phyloP scores from a whole-genome alignment of 1,284 basidiomycete species.

The Trametes sp. region DNA sequence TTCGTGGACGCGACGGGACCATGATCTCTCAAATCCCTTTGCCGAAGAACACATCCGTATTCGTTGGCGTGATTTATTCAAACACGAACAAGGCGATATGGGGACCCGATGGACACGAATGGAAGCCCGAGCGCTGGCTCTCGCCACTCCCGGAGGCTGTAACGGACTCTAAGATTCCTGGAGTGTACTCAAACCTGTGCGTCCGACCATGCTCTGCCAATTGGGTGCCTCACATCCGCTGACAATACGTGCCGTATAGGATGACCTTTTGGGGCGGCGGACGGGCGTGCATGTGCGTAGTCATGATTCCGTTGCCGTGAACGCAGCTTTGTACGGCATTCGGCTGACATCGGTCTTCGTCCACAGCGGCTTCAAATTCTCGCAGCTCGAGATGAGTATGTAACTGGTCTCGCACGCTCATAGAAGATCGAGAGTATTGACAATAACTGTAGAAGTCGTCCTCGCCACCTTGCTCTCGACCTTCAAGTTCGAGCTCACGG shows the following conservation, averaged over 20 bases:
- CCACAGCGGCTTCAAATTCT: slow-evolving; percentile 31
- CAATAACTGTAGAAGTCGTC: slow-evolving; percentile 24
- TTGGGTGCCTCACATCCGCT: not conserved
- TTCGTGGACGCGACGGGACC: slow-evolving; percentile 20
- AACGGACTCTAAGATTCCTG: slow-evolving; percentile 26
- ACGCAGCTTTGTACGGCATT: not conserved
- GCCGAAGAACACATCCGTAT: slow-evolving; percentile 23
- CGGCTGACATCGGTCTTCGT: not conserved
- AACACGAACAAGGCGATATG: slow-evolving; percentile 30
- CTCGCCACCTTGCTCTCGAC: slow-evolving; percentile 20
- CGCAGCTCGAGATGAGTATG: slow-evolving; percentile 31
- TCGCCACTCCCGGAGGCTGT: slow-evolving; percentile 13
- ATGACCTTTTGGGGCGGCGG: slow-evolving; percentile 25
- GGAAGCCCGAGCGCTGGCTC: slow-evolving; percentile 35
- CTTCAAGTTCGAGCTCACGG: slow-evolving; percentile 27
- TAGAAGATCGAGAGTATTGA: no score
- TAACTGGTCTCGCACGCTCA: not conserved
- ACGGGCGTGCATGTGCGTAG: slow-evolving; percentile 22
- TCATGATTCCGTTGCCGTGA: slow-evolving; percentile 1
- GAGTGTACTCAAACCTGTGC: slow-evolving; percentile 33
- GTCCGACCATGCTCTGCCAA: not conserved
- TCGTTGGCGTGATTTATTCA: slow-evolving; percentile 18
- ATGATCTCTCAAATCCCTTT: slow-evolving; percentile 26
- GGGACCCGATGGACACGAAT: slow-evolving; percentile 33
- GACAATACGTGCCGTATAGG: not conserved